Evolutionary conservation across 2,329 filamentous ascomycete species (phyloP).

Genomic region (Pleomassaria siparia): DNA sequence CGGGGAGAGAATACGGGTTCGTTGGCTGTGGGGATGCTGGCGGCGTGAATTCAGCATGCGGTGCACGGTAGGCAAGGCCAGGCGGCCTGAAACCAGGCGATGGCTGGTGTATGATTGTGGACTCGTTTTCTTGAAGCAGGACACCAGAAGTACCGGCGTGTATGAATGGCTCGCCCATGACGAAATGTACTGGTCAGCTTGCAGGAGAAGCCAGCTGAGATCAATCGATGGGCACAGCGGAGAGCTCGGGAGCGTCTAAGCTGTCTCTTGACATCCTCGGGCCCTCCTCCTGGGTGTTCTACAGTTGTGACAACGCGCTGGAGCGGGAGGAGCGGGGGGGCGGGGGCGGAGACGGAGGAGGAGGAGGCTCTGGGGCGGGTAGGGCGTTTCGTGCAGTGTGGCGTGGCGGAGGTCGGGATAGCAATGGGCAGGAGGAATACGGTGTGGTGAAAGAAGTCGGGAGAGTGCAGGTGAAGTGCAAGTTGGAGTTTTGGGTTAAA

Average conservation of each 20-base stretch:
- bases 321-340: background rate
- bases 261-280: constrained; percentile 31
- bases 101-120: constrained; percentile 12
- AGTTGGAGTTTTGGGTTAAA: background rate
- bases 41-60: constrained; percentile 34
- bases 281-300: background rate
- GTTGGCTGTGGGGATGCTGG: constrained; percentile 33
- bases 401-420: background rate
- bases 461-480: background rate
- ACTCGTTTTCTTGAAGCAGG: constrained; percentile 11
- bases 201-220: constrained; percentile 10
- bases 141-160: constrained; percentile 18
- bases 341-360: background rate
- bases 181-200: constrained; percentile 5
- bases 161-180: constrained; percentile 32
- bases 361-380: background rate
- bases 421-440: background rate
- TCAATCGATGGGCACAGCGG: constrained; percentile 33
- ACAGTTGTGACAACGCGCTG: background rate
- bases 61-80: constrained; percentile 27
- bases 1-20: constrained; percentile 20
- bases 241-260: constrained; percentile 18
- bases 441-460: background rate
- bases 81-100: constrained; percentile 16
- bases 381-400: background rate